phyloP scores from a whole-genome alignment of 768 basidiomycete species.

The Nevesoporus exiguus region DNA sequence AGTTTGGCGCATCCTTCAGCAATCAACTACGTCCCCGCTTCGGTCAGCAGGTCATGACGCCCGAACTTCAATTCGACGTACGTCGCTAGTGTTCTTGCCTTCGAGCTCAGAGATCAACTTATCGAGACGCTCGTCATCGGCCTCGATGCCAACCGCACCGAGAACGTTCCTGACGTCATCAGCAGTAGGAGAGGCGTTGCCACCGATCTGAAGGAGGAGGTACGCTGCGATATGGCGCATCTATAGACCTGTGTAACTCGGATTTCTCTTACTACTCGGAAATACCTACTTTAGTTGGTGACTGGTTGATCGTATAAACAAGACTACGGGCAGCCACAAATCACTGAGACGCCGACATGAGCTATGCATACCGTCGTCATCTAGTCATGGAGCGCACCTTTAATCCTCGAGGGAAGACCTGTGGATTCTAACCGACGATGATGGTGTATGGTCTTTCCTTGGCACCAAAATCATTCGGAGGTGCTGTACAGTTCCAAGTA shows the following conservation, averaged over 20 bases:
- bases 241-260: slow-evolving; percentile 33
- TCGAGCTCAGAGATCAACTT: slow-evolving; percentile 86
- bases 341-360: slow-evolving; percentile 50
- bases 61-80: slow-evolving; percentile 33
- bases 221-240: slow-evolving; percentile 96
- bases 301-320: slow-evolving; percentile 28
- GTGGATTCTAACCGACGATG: slow-evolving; percentile 83
- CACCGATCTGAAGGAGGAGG: slow-evolving; percentile 93
- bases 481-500: slow-evolving; percentile 66
- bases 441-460: slow-evolving; percentile 21
- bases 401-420: slow-evolving; percentile 94
- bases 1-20: slow-evolving; percentile 90
- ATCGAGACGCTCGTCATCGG: slow-evolving; percentile 75
- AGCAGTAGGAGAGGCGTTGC: slow-evolving; percentile 83
- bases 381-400: slow-evolving; percentile 37
- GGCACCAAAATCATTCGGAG: slow-evolving; percentile 3
- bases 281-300: slow-evolving; percentile 43
- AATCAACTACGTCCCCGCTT: slow-evolving; percentile 61
- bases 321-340: slow-evolving; percentile 83
- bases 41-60: not conserved
- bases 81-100: slow-evolving; percentile 84
- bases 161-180: slow-evolving; percentile 88
- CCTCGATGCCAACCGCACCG: slow-evolving; percentile 80
- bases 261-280: not conserved
- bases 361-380: not conserved